These are phyloP conservation scores for Lavandula angustifolia DNA, from an alignment of 257 asterid genomes.

Conservation along the genomic window DNA sequence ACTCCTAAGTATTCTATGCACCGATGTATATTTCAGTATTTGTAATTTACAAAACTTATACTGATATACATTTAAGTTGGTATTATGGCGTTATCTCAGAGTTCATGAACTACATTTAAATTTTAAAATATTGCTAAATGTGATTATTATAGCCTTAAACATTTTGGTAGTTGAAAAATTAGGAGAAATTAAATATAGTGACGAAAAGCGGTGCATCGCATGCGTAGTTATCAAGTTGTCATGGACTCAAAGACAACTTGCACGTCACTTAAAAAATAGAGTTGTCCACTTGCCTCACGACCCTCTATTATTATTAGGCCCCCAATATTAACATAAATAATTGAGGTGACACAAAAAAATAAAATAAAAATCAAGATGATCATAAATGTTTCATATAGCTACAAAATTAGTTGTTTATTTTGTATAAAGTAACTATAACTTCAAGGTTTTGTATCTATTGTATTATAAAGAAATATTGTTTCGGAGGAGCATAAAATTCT, in stretches of 20 bases:
- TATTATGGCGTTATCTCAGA: too few relatives aligned
- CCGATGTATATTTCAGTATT: too few relatives aligned
- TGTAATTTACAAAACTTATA: too few relatives aligned
- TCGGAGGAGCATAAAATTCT: too few relatives aligned
- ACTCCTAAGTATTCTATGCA: too few relatives aligned
- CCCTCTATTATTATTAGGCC: conserved; percentile 12
- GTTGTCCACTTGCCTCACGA: conserved; percentile 31
- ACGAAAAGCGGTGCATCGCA: neutral
- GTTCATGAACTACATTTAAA: too few relatives aligned
- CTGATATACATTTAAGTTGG: too few relatives aligned
- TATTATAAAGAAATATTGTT: too few relatives aligned
- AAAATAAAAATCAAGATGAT: too few relatives aligned
- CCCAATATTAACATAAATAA: conserved; percentile 17
- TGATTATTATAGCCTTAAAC: too few relatives aligned
- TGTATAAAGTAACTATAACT: neutral
- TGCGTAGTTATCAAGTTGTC: conserved; percentile 27
- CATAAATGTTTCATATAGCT: neutral
- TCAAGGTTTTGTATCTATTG: neutral
- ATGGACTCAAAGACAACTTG: conserved; percentile 31
- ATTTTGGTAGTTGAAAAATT: neutral
- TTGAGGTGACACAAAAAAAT: neutral
- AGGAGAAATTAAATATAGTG: neutral
- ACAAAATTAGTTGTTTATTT: neutral
- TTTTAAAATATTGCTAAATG: too few relatives aligned
- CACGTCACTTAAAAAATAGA: conserved; percentile 32